Base-by-base conservation (phyloP, 345 rosid genomes). In the Populus nigra region DNA sequence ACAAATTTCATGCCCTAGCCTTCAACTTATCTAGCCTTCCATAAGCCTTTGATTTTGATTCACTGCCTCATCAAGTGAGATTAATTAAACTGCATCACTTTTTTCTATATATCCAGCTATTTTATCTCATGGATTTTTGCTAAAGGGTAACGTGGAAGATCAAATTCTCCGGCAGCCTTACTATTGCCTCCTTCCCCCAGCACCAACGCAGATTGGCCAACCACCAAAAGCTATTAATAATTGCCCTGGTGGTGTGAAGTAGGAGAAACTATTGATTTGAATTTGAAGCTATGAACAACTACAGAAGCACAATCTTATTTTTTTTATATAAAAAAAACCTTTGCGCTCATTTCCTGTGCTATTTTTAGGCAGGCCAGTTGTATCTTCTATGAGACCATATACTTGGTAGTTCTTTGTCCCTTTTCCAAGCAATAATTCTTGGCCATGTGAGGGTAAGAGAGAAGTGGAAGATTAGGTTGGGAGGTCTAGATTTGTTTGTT, bases 231-330 rank as follows among this genome's bases (percentile, higher is more conserved):
- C 76, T 8, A 61, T 41, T 66, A 67, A 11, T 72, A 78, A 38
- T 4, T 59, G 71, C 68, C 70, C 78, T 38, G 77, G 27, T 45
- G 78, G 78, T 69, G 78, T 69, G 87, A 83, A 78, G 76, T 79
- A 9, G 85, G 74, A 67, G 91, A 78, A 75, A 76, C 74, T 66
- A 73, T 90, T 62, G 93, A 88, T 80, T 88, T 90, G 55, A 83
- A 87, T 83, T 77, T 90, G 85, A 86, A 83, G 82, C 71, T 90
- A 73, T 86, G 75, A 76, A 68, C 5, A 47, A 15, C 49, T 11
- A 43, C 12, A 49, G 55, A 4, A 49, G 53, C 55, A 4, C 17
- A 5, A 20, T 50, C 5, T 50, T 50, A 16, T 4, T 4, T 50
- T 50, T 50, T 17, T 1, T 17, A 27, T 50, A 4, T 50, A 27